Percentiles rank a stretch among this genome's conserved stretches.
Conservation (phyloP, 495 filamentous ascomycete genomes). For the Astrocystis sublimbata region DNA sequence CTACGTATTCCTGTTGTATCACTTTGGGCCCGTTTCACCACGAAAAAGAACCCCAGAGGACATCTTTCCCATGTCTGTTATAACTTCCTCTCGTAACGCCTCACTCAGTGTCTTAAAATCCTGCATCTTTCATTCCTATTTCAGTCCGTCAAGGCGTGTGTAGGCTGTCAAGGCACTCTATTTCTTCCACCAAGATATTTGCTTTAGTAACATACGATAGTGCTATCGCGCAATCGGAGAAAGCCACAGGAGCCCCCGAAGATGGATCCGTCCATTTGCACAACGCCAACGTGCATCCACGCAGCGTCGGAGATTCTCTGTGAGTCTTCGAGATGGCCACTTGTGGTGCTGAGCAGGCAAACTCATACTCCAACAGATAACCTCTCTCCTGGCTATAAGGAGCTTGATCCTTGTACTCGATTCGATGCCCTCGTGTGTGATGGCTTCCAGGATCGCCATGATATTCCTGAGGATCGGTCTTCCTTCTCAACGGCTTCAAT, state of each 20-base stretch:
- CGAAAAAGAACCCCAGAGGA: background rate
- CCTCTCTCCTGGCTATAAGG: conserved; percentile 61
- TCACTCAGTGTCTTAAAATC: background rate
- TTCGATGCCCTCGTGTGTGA: conserved; percentile 69
- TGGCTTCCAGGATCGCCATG: conserved; percentile 64
- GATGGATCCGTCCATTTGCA: conserved; percentile 30
- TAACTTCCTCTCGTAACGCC: background rate
- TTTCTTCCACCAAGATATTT: background rate
- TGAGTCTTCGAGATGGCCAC: conserved; percentile 18
- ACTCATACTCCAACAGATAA: conserved; percentile 41
- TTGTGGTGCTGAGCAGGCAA: background rate
- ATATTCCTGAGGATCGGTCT: conserved; percentile 66
- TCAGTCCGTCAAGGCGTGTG: background rate
- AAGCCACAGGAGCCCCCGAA: conserved; percentile 22
- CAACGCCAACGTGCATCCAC: conserved; percentile 55
- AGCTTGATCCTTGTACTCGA: conserved; percentile 67
- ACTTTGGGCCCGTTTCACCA: background rate
- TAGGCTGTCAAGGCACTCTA: background rate
- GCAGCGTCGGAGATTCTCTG: conserved; percentile 68
- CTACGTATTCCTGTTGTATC: background rate
- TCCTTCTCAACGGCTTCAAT: conserved; percentile 59
- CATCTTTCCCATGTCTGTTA: background rate
- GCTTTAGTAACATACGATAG: conserved; percentile 25
- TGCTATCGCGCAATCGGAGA: conserved; percentile 27
- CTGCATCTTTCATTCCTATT: background rate